Evolutionary conservation across 306 rosid species (phyloP).

Genomic region (Boehmeria nivea): DNA sequence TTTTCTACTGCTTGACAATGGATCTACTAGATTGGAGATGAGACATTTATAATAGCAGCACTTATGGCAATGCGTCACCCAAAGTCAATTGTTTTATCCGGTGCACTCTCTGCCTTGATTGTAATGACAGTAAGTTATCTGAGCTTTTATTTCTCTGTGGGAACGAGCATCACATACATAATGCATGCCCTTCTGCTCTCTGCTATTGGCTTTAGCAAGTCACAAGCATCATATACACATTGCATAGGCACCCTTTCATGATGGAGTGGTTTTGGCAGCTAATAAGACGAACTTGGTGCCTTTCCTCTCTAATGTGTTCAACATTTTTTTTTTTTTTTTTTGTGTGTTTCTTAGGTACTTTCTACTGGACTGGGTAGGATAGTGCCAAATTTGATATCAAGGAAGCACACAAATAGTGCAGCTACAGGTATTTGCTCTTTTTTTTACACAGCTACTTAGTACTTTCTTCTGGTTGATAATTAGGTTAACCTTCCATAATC

Average conservation of each 20-base stretch:
- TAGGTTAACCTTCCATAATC: no score
- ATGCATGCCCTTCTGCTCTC: no score
- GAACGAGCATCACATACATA: no score
- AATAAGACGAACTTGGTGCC: constrained; percentile 20
- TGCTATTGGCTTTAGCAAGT: no score
- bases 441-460: not conserved
- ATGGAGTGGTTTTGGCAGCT: no score
- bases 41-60: constrained; percentile 97
- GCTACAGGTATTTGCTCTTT: constrained; percentile 67
- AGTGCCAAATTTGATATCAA: constrained; percentile 96
- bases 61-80: constrained; percentile 99
- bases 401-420: constrained; percentile 97
- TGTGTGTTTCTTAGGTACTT: constrained; percentile 61
- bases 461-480: no score
- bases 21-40: constrained; percentile 86
- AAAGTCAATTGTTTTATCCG: constrained; percentile 87
- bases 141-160: not conserved
- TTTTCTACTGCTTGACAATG: constrained; percentile 22
- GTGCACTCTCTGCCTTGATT: constrained; percentile 81
- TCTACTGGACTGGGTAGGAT: constrained; percentile 97
- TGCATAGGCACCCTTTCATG: no score
- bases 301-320: constrained; percentile 19
- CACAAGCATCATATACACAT: no score
- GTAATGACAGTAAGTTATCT: constrained; percentile 75
- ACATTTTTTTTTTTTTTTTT: constrained; percentile 30